Conservation (phyloP, 306 rosid species). For the Rosa lucieae region DNA sequence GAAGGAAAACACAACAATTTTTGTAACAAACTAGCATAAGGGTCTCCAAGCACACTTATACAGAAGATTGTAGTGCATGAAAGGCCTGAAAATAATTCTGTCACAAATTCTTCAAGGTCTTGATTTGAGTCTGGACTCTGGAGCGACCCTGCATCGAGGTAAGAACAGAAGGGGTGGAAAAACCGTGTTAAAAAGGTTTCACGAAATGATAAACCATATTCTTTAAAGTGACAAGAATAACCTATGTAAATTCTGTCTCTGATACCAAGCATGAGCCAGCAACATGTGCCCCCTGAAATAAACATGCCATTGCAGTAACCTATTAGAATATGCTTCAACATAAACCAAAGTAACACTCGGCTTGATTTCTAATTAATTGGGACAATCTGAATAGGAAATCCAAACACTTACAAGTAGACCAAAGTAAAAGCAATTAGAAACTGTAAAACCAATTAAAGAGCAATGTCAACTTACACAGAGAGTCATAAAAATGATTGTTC, state of each 20-base stretch:
- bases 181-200: conserved; percentile 28
- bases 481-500: neutral
- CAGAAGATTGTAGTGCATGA: conserved; percentile 63
- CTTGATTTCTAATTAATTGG: too few relatives aligned
- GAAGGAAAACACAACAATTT: conserved; percentile 52
- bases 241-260: conserved; percentile 49
- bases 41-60: conserved; percentile 68
- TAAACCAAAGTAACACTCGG: neutral
- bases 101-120: conserved; percentile 64
- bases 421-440: neutral
- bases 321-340: conserved; percentile 7
- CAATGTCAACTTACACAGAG: neutral
- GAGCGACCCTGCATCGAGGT: conserved; percentile 49
- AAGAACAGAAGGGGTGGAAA: neutral
- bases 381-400: neutral
- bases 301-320: conserved; percentile 13
- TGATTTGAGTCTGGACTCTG: conserved; percentile 43
- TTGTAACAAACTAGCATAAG: conserved; percentile 57
- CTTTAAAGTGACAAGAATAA: conserved; percentile 26
- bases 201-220: conserved; percentile 15
- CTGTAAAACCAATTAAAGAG: neutral
- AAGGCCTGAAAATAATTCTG: conserved; percentile 57
- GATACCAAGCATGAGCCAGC: conserved; percentile 44
- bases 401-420: neutral
- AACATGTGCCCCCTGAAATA: conserved; percentile 45